Evolutionary conservation across 1,139 yeast species (phyloP), one percentile per base, ranked within the genome.

Genomic region (Taphrina betulina): DNA sequence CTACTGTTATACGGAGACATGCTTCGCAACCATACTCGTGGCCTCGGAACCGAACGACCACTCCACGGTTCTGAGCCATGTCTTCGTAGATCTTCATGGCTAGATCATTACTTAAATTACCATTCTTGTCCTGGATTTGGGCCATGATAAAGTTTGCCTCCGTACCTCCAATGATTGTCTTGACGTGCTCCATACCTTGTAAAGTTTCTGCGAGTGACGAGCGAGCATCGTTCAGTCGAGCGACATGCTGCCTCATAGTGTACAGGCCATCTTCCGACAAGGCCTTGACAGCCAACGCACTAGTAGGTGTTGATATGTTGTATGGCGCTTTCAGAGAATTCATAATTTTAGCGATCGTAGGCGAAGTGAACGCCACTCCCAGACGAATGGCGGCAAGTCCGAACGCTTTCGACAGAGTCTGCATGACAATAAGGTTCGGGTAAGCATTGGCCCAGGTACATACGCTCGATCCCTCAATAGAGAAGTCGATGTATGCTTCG

Each of bases 321-420:
- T 92, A 94, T 0, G 98, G 98, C 40, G 95, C 95, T 67, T 90
- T 92, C 84, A 92, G 82, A 26, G 95, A 80, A 68, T 94, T 92
- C 64, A 92, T 73, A 55, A 85, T 78, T 16, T 70, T 66, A 0
- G 95, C 78, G 54, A 92, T 74, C 57, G 78, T 79, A 12, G 74
- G 71, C 14, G 78, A 74, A 8, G 90, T 76, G 67, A 70, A 90
- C 0, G 96, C 83, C 60, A 88, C 75, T 20, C 98, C 98, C 51
- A 90, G 69, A n/a, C 98, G 78, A 53, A 89, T 85, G 44, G 97
- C 97, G 2, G 98, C 98, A 58, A 92, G 78, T 3, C 98, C 98
- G 72, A 92, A 94, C 0, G 97, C 83, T 68, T 92, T 92, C 22
- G 96, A 89, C 41, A 92, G 72, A 0, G 98, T 92, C 71, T 92